Conservation (phyloP, 768 basidiomycete species). For the Suillus variegatus region DNA sequence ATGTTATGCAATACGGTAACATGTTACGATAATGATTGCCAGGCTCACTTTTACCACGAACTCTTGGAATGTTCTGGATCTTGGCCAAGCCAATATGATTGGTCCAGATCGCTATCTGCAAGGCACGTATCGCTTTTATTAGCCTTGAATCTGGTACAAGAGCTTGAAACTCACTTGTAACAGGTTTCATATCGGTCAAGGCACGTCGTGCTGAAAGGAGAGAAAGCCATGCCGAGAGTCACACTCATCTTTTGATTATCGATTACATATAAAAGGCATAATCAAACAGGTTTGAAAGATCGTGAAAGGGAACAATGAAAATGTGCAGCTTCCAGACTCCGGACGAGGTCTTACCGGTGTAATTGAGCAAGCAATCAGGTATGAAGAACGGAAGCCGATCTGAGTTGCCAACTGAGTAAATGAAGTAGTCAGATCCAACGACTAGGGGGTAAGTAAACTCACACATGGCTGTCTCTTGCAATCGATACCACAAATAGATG, state of each 20-base stretch:
- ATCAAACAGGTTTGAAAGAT: not conserved
- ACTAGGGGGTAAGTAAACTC: too few relatives aligned
- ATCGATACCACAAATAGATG: not conserved
- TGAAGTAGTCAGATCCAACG: not conserved
- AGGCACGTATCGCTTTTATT: not conserved
- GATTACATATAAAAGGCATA: not conserved
- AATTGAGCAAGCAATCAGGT: not conserved
- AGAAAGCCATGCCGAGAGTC: not conserved
- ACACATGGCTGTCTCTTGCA: not conserved
- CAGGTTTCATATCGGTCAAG: not conserved
- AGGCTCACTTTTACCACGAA: not conserved
- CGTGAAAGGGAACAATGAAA: not conserved
- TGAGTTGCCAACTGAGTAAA: not conserved
- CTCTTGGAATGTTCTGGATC: not conserved
- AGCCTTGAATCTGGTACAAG: not conserved
- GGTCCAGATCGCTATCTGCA: not conserved
- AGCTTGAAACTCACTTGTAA: not conserved
- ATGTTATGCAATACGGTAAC: not conserved
- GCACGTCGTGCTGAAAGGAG: not conserved
- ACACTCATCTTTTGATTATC: not conserved
- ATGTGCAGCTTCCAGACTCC: not conserved
- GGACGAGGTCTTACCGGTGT: too few relatives aligned
- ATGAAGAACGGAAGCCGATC: not conserved
- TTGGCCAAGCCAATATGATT: not conserved
- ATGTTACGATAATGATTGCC: not conserved